Evolutionary conservation across 306 rosid genomes (phyloP).

Genomic region (Abrus pulchellus): DNA sequence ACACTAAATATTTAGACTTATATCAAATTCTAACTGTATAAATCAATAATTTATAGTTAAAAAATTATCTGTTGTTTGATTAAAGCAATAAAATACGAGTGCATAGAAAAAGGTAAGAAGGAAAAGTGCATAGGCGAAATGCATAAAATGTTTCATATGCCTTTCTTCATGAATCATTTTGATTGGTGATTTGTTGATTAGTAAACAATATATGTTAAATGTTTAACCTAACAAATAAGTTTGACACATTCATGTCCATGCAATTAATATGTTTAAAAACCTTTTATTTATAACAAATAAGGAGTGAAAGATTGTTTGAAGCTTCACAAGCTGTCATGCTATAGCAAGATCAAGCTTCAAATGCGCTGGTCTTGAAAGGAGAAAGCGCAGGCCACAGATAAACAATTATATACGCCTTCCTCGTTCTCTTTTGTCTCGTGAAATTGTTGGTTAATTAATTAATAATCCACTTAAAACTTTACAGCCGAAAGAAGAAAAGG

Average conservation of each 20-base stretch:
- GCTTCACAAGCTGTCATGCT: conserved; percentile 4
- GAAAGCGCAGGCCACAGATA: conserved; percentile 7
- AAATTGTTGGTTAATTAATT: conserved; percentile 24
- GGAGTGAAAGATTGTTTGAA: conserved; percentile 31
- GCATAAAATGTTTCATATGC: background rate
- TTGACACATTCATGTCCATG: background rate
- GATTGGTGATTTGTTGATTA: conserved; percentile 7
- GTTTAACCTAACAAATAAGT: background rate
- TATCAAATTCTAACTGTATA: no score
- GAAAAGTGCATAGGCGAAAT: background rate
- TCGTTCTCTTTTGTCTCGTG: conserved; percentile 2
- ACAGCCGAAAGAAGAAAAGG: conserved; percentile 75
- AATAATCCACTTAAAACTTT: conserved; percentile 51
- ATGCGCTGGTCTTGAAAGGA: conserved; percentile 28
- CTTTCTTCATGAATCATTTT: background rate
- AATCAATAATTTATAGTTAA: no score
- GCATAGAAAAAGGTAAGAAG: background rate
- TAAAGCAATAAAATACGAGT: no score
- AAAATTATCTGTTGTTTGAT: no score
- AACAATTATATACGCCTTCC: conserved; percentile 17
- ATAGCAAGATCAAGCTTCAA: conserved; percentile 40
- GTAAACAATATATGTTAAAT: conserved; percentile 19
- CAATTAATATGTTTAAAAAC: background rate
- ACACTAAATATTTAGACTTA: no score
- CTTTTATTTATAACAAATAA: background rate